phyloP scores from a whole-genome alignment of 2,329 filamentous ascomycete species.

The Periconia sp. region DNA sequence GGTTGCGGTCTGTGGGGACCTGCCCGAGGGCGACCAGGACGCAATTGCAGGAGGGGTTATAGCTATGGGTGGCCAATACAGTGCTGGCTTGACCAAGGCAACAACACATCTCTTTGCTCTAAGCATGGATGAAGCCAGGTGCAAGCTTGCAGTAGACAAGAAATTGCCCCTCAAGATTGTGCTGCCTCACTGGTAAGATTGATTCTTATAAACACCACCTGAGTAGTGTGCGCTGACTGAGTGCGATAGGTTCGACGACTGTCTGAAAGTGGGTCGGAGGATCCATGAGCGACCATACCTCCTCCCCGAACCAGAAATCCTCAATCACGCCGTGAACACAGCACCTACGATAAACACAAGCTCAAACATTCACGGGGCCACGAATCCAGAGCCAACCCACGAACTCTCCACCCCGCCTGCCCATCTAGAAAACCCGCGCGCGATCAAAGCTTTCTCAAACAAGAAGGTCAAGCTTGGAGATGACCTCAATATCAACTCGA shows the following conservation, averaged over 20 bases:
- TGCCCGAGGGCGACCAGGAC: slow-evolving; percentile 85
- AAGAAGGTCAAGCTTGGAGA: slow-evolving; percentile 75
- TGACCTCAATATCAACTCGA: slow-evolving; percentile 71
- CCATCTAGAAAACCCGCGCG: slow-evolving; percentile 25
- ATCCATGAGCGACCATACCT: slow-evolving; percentile 87
- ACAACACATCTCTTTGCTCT: slow-evolving; percentile 91
- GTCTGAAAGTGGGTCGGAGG: slow-evolving; percentile 85
- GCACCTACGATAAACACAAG: slow-evolving; percentile 52
- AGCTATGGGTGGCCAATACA: slow-evolving; percentile 84
- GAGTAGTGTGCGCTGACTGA: slow-evolving; percentile 5
- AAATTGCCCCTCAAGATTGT: slow-evolving; percentile 77
- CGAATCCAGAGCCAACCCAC: slow-evolving; percentile 33
- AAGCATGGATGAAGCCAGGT: slow-evolving; percentile 72
- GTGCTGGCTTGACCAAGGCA: slow-evolving; percentile 67
- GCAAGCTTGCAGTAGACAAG: slow-evolving; percentile 63
- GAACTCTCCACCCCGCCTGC: slow-evolving; percentile 22
- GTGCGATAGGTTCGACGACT: slow-evolving; percentile 82
- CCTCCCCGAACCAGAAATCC: slow-evolving; percentile 81
- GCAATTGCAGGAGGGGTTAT: slow-evolving; percentile 87
- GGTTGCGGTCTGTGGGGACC: slow-evolving; percentile 77
- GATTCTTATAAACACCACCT: neutral
- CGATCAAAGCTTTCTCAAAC: slow-evolving; percentile 67
- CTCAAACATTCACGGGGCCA: slow-evolving; percentile 36
- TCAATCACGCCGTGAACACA: slow-evolving; percentile 44
- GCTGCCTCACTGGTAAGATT: slow-evolving; percentile 80